phyloP scores from a whole-genome alignment of 192 early-diverging fungal genomes.

The Coemansia biformis region DNA sequence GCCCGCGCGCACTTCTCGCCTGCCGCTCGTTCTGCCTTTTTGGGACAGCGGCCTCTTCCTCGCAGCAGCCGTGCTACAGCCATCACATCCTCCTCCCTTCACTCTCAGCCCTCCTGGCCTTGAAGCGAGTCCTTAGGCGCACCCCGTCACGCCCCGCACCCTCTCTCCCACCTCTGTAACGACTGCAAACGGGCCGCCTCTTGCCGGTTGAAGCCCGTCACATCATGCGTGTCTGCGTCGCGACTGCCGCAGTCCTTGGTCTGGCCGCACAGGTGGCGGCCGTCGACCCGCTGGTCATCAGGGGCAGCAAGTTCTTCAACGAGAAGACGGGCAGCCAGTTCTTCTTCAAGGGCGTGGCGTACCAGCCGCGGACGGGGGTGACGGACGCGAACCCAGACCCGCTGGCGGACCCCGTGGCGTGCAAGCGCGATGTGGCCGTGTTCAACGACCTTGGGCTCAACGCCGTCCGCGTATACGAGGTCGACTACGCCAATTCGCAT shows the following conservation, averaged over 20 bases:
- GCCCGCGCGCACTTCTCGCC: too few species aligned
- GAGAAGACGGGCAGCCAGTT: slow-evolving; percentile 65
- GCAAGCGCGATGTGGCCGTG: slow-evolving; percentile 58
- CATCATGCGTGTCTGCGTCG: slow-evolving; percentile 32
- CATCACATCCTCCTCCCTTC: too few species aligned
- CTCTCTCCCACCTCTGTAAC: too few species aligned
- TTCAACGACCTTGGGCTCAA: slow-evolving; percentile 66
- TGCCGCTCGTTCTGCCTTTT: too few species aligned
- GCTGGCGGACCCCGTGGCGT: slow-evolving; percentile 56
- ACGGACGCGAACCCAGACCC: slow-evolving; percentile 50
- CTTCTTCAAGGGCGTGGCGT: slow-evolving; percentile 69
- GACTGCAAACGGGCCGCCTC: too few species aligned
- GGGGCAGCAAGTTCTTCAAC: slow-evolving; percentile 68
- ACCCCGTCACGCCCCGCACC: neutral
- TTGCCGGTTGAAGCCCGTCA: too few species aligned
- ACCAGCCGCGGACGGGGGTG: slow-evolving; percentile 57
- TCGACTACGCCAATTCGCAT: slow-evolving; percentile 55
- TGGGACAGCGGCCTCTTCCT: too few species aligned
- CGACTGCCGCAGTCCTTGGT: slow-evolving; percentile 2
- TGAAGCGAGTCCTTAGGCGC: too few species aligned
- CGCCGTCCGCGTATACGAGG: slow-evolving; percentile 68
- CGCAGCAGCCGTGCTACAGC: too few species aligned
- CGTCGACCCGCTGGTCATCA: slow-evolving; percentile 61
- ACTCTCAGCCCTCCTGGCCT: too few species aligned
- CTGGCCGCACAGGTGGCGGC: slow-evolving; percentile 24